These are phyloP conservation scores for Physcomitrellopsis africana DNA, from an alignment of 225 moss, liverwort and hornwort genomes.

Conservation along the genomic window DNA sequence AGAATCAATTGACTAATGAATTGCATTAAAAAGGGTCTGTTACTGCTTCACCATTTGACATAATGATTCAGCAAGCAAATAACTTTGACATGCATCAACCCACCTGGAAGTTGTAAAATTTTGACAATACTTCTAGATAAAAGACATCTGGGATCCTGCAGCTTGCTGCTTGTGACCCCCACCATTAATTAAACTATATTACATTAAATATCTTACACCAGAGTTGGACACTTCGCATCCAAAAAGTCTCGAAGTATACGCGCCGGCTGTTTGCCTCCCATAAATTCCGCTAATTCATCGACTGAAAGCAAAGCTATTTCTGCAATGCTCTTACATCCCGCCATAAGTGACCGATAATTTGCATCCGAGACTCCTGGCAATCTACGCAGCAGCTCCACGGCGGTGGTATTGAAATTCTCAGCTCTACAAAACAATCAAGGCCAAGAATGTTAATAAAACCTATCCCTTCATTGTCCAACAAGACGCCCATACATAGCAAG, in stretches of 20 bases:
- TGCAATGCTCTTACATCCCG: slow-evolving; percentile 86
- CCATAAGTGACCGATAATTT: slow-evolving; percentile 91
- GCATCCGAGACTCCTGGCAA: slow-evolving; percentile 97
- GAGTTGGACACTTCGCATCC: slow-evolving; percentile 91
- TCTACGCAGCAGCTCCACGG: slow-evolving; percentile 88
- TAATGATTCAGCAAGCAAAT: slow-evolving; percentile 1
- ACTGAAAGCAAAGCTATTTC: slow-evolving; percentile 81
- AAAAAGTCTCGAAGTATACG: slow-evolving; percentile 95
- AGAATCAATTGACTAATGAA: neutral
- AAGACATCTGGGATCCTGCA: slow-evolving; percentile 1
- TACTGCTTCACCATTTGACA: neutral
- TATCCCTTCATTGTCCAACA: neutral
- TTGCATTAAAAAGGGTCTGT: neutral
- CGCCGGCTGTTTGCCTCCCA: slow-evolving; percentile 92
- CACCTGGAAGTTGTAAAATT: neutral
- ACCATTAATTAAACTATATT: slow-evolving; percentile 13
- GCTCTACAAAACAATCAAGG: slow-evolving; percentile 59
- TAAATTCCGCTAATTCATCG: slow-evolving; percentile 80
- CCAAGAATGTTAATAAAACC: slow-evolving; percentile 2
- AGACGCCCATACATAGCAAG: too few species aligned
- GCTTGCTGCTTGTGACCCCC: slow-evolving; percentile 2
- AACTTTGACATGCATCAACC: neutral
- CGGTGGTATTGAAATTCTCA: slow-evolving; percentile 89
- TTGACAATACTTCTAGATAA: slow-evolving; percentile 13
- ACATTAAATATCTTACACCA: slow-evolving; percentile 25